Evolutionary conservation across 1,139 yeast species (phyloP), one percentile per base, ranked within the genome.

Genomic region (Nakaseomyces bracarensis): DNA sequence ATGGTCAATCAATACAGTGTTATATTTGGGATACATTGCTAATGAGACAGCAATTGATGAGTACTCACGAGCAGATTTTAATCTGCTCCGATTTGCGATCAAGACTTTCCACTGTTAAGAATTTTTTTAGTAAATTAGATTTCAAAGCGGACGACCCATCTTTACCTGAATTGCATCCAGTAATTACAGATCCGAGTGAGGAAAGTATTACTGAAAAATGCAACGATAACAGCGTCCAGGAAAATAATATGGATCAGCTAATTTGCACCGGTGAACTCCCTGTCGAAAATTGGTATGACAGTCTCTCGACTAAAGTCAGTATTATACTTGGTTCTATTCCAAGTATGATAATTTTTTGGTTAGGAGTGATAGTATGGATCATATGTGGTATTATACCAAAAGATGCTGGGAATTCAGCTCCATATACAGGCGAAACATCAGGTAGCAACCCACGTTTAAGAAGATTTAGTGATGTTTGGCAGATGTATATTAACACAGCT

Each of bases 1-100:
- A 67, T 51, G 69, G 67, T 14, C 66, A 63, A 46, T 64, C 70
- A 1, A 63, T 67, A 39, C 69, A 64, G 44, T 52, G 66, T 39
- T 66, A 65, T 47, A 45, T 64, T 23, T 66, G 68, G 64, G 69
- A 66, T 43, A 64, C 70, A 0, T 47, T 66, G 14, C 48, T 67
- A 39, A 67, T 64, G 66, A 61, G 70, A 48, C 69, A 66, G 46
- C 70, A 66, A 44, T 46, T 64, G 23, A 49, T 45, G 25, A 48
- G 55, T 23, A 47, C 56, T 1, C 58, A 55, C 40, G 60, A 55
- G 21, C 58, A 57, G 33, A 40, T 50, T 9, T 33, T 50, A 9
- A 41, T 55, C 22, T 50, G 55, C 38, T 51, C 65, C 9, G 54
- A 54, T 26, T 39, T 66, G 20, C 54, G 65, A 39, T 65, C 69